A percentile compares a stretch with the other conserved stretches of the same genome.
Evolutionary conservation across 345 rosid species (phyloP).

Genomic region (Gossypioides kirkii): DNA sequence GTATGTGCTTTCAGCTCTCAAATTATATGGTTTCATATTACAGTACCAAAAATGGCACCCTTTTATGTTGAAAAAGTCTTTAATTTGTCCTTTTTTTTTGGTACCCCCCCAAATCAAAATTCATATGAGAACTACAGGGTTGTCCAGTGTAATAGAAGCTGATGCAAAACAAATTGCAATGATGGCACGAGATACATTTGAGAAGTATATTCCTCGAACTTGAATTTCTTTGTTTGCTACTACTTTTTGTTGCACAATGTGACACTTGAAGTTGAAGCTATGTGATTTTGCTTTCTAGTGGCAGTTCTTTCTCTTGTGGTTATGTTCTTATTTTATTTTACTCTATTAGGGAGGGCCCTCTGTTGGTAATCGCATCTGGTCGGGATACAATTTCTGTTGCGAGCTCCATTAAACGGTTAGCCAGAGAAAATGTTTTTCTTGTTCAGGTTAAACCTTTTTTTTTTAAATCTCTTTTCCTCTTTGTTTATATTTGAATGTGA

Average conservation of each 20-base stretch:
- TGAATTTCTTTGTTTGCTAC: not conserved
- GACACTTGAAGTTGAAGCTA: slow-evolving; percentile 4
- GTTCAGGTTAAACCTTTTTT: slow-evolving; percentile 57
- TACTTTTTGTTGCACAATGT: not conserved
- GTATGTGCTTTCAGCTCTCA: slow-evolving; percentile 21
- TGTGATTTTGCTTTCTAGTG: not conserved
- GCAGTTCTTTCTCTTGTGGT: not conserved
- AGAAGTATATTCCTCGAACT: slow-evolving; percentile 36
- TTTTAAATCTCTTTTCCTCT: not conserved
- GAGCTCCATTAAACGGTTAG: slow-evolving; percentile 75
- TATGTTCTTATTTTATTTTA: slow-evolving; percentile 3
- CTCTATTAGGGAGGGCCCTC: slow-evolving; percentile 59
- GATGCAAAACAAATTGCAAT: slow-evolving; percentile 70
- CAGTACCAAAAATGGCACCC: not conserved
- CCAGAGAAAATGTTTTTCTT: slow-evolving; percentile 72
- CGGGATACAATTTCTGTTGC: slow-evolving; percentile 68
- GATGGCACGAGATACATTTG: slow-evolving; percentile 56
- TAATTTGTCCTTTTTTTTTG: not conserved
- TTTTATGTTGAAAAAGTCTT: not conserved
- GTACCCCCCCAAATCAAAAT: not conserved
- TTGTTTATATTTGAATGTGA: not conserved
- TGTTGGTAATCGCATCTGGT: slow-evolving; percentile 90
- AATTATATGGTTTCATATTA: not conserved
- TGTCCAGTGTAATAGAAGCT: slow-evolving; percentile 54
- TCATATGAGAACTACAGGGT: slow-evolving; percentile 33